Evolutionary conservation across 192 early-diverging fungal species (phyloP).

Genomic region (Coemansia sp.): DNA sequence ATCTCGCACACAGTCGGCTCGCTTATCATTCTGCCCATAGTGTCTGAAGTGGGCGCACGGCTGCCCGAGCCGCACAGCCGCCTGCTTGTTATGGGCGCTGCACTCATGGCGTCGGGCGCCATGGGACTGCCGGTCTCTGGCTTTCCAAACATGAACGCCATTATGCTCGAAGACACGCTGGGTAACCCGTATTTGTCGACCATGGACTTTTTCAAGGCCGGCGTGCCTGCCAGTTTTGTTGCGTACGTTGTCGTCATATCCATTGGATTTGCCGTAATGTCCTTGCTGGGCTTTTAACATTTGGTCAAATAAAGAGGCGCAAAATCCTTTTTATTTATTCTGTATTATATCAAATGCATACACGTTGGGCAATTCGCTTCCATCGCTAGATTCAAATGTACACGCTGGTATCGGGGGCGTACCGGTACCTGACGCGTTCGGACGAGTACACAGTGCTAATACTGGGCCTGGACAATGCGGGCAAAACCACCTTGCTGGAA

Average conservation of each 20-base stretch:
- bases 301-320: too few relatives aligned
- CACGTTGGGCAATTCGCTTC: too few relatives aligned
- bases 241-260: constrained; percentile 71
- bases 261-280: constrained; percentile 77
- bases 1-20: constrained; percentile 96
- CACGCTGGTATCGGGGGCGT: constrained; percentile 86
- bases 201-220: constrained; percentile 80
- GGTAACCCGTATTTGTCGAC: constrained; percentile 82
- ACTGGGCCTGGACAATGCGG: constrained; percentile 94
- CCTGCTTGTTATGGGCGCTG: constrained; percentile 79
- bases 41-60: constrained; percentile 79
- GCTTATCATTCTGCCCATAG: constrained; percentile 93
- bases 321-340: too few relatives aligned
- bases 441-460: constrained; percentile 97
- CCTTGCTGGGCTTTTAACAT: constrained; percentile 57
- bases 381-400: constrained; percentile 64
- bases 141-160: constrained; percentile 98
- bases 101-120: constrained; percentile 83
- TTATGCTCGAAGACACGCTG: constrained; percentile 84
- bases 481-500: constrained; percentile 96
- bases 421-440: constrained; percentile 81
- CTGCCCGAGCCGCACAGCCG: constrained; percentile 77
- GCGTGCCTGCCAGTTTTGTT: constrained; percentile 72
- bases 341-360: too few relatives aligned
- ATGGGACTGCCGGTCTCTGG: constrained; percentile 92